Evolutionary conservation across 2,329 filamentous ascomycete species (phyloP), one percentile per base, ranked within the genome.

Genomic region (Teratosphaeria zuluensis): DNA sequence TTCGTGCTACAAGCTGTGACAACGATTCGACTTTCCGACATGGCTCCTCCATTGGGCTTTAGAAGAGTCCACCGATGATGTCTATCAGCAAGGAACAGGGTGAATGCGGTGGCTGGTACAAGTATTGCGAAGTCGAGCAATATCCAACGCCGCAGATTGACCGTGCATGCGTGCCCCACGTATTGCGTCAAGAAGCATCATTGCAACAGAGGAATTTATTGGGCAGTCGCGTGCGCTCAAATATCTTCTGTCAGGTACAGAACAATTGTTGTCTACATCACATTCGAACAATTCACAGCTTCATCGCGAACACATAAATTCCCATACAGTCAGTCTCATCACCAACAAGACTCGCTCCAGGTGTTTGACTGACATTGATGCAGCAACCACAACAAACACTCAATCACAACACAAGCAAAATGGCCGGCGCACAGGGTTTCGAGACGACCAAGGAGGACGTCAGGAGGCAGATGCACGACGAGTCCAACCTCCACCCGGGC

Each of bases 401-500:
- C 35, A 42, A 38, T 38, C 7, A 7, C 53, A 33, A 33, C 31
- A 35, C 28, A 24, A 46, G 24, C 51, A 57, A 30, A 51, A 58
- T 58, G 56, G 24, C 56, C 21, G 53, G 53, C 33, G 28, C 33
- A 6, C 56, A 57, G 21, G 56, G 56, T 30, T 32, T 24, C 30
- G n/a, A 58, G 48, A 58, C 42, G 32, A 59, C 57, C 21, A 59
- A 59, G 54, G 57, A 59, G 54, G 57, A 59, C 31, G 53, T 59
- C 24, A 51, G 57, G 28, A 28, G 53, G 24, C 19, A 58, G n/a
- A 54, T 24, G 54, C 54, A 52, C 38, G 35, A 56, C 19, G 57
- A 59, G 54, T 59, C 57, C 24, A 51, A 42, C 19, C 19, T 24
- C 14, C 57, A 59, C 46, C 31, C 32, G 19, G 38, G 19, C 14